Base-by-base conservation (phyloP, 345 rosid species). In the Abelmoschus esculentus region DNA sequence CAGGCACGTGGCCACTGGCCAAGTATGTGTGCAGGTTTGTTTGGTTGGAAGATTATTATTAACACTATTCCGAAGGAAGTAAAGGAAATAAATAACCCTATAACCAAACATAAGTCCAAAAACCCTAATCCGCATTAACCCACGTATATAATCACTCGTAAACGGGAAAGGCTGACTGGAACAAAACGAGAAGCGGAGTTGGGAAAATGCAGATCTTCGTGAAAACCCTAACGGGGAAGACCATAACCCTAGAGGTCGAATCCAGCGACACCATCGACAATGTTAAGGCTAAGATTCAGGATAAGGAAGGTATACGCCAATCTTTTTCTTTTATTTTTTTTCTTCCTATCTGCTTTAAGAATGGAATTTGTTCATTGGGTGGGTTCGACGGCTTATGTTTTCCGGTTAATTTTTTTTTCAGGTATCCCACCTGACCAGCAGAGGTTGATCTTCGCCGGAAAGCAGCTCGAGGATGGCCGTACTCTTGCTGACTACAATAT, bases 211-310 rank as follows among this genome's bases (percentile, higher is more conserved):
- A 87, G 83, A 87, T 87, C 78, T 87, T 87, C 77, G 92, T 87
- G 75, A 87, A 87, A 77, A 87, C 92, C 71, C 83, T 87, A 12
- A 87, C 92, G 2, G 89, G 92, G 36, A 87, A 87, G 83, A 87
- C 92, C 73, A 87, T 85, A 8, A 87, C 92, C 61, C 92, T 87
- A 46, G 92, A 87, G 81, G 89, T 87, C 58, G 89, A 87, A 72
- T 83, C 87, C 59, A 87, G 92, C 66, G 92, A 87, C 69, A 87
- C 92, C 13, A 82, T 87, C 70, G 92, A 87, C 83, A 87, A 87
- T 81, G 89, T 87, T 49, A 87, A 87, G 75, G 87, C 91, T 18
- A 87, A 87, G 87, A 87, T 87, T 70, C 91, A 87, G 84, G 92
- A 87, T 79, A 87, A 87, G 82, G 92, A 87, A 81, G 92, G 91